phyloP scores from a whole-genome alignment of 495 filamentous ascomycete species.

The Pseudoneurospora amorphoporcata region DNA sequence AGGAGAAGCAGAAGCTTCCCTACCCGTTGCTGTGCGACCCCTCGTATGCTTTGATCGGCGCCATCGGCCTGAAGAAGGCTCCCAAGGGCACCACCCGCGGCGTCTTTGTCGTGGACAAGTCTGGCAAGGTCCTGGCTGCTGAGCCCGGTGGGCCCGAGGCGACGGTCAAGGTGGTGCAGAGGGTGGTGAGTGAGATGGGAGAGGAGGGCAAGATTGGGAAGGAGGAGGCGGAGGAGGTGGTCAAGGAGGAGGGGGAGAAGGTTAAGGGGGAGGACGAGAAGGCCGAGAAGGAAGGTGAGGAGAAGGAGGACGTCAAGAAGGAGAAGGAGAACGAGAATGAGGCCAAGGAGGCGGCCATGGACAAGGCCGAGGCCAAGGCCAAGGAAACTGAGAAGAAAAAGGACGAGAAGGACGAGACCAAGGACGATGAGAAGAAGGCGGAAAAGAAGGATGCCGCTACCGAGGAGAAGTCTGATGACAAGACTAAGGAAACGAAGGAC shows the following conservation, averaged over 20 bases:
- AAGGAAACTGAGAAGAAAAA: conserved; percentile 10
- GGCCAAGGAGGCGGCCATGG: neutral
- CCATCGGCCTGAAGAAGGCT: conserved; percentile 66
- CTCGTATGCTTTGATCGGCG: conserved; percentile 55
- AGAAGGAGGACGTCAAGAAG: neutral
- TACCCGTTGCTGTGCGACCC: conserved; percentile 85
- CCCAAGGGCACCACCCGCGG: conserved; percentile 72
- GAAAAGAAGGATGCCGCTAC: conserved; percentile 5
- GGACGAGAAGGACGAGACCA: conserved; percentile 36
- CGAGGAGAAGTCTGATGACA: conserved; percentile 7
- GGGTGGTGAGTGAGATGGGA: conserved; percentile 29
- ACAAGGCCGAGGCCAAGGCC: too few relatives aligned
- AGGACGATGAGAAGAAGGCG: conserved; percentile 26
- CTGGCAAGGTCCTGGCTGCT: conserved; percentile 52
- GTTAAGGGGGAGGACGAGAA: conserved; percentile 4
- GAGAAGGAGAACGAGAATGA: neutral
- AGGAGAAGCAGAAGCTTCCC: conserved; percentile 76
- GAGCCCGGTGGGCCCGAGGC: conserved; percentile 49
- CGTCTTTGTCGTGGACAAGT: conserved; percentile 79
- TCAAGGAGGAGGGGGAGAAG: neutral
- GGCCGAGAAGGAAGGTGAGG: neutral
- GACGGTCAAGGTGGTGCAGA: conserved; percentile 49
- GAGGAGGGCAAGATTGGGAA: conserved; percentile 13
- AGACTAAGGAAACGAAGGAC: neutral
- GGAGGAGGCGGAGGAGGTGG: neutral